Percentiles rank a stretch among this genome's conserved stretches.
Conservation (phyloP, 208 protist species). For the Porcisia hertigi region DNA sequence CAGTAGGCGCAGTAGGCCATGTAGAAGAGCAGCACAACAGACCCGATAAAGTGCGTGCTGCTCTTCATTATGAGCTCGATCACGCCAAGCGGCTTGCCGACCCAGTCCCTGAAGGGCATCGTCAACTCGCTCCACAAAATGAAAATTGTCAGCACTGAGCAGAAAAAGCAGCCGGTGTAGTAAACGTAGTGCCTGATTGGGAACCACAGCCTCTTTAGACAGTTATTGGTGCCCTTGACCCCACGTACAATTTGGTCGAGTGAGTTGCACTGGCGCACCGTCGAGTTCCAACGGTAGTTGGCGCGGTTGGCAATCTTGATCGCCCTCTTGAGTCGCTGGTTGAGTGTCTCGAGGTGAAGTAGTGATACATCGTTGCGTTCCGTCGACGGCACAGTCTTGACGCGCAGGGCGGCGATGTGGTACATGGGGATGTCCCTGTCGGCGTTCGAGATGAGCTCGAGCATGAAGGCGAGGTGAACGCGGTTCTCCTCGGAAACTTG, state of each 20-base stretch:
- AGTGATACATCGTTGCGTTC: constrained; percentile 77
- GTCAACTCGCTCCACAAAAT: constrained; percentile 89
- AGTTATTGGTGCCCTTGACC: constrained; percentile 54
- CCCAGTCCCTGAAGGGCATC: constrained; percentile 67
- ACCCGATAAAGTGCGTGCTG: constrained; percentile 71
- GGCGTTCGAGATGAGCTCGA: constrained; percentile 71
- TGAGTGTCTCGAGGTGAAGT: constrained; percentile 71
- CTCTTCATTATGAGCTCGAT: constrained; percentile 81
- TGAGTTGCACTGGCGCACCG: constrained; percentile 59
- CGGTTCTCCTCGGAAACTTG: constrained; percentile 81
- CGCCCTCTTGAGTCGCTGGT: constrained; percentile 76
- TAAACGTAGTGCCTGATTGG: constrained; percentile 64
- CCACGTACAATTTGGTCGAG: constrained; percentile 75
- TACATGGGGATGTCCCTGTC: constrained; percentile 84
- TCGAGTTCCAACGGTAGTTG: constrained; percentile 81
- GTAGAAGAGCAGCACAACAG: constrained; percentile 89
- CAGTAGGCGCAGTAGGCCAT: constrained; percentile 91
- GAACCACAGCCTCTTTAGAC: constrained; percentile 72
- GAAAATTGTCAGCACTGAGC: constrained; percentile 67
- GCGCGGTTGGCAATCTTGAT: constrained; percentile 79
- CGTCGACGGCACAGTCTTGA: constrained; percentile 34
- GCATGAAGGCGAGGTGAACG: constrained; percentile 72
- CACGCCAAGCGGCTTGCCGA: constrained; percentile 54
- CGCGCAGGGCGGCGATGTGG: constrained; percentile 65
- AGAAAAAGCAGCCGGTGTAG: constrained; percentile 50